A percentile compares a stretch with the other conserved stretches of the same genome.
phyloP scores from a whole-genome alignment of 2,329 filamentous ascomycete genomes.

The Kalaharituber pfeilii region DNA sequence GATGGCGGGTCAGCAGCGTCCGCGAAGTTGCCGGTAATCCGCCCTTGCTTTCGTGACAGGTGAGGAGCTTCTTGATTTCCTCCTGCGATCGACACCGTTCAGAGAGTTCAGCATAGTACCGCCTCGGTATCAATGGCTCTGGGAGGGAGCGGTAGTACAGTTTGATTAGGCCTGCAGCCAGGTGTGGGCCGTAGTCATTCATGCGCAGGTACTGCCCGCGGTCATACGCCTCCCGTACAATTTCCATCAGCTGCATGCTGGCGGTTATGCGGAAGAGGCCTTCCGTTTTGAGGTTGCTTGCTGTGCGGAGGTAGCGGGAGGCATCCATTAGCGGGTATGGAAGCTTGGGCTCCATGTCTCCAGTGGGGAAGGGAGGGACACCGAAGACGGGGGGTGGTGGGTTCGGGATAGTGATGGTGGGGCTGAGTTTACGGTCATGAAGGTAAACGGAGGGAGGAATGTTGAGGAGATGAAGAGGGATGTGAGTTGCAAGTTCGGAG shows the following conservation, averaged over 20 bases:
- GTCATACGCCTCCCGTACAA: slow-evolving; percentile 39
- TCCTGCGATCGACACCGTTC: neutral
- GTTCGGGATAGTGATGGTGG: slow-evolving; percentile 24
- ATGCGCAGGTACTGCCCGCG: slow-evolving; percentile 38
- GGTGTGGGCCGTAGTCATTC: slow-evolving; percentile 37
- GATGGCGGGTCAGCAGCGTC: slow-evolving; percentile 34
- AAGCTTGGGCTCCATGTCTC: slow-evolving; percentile 29
- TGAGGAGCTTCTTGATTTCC: slow-evolving; percentile 26
- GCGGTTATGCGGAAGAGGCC: slow-evolving; percentile 39
- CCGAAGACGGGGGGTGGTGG: slow-evolving; percentile 33
- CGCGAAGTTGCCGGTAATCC: slow-evolving; percentile 31
- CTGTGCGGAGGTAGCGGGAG: slow-evolving; percentile 34
- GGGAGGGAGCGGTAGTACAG: slow-evolving; percentile 38
- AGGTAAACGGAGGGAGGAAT: slow-evolving; percentile 39
- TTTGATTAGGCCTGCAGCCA: slow-evolving; percentile 38
- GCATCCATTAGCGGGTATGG: slow-evolving; percentile 38
- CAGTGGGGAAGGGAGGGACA: slow-evolving; percentile 33
- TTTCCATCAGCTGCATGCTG: slow-evolving; percentile 33
- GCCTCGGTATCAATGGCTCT: slow-evolving; percentile 35
- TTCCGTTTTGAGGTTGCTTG: slow-evolving; percentile 31
- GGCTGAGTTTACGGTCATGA: slow-evolving; percentile 34
- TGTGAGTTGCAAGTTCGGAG: slow-evolving; percentile 33
- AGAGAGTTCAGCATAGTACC: slow-evolving; percentile 33
- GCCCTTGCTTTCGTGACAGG: slow-evolving; percentile 25
- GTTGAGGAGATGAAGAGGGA: slow-evolving; percentile 36